phyloP scores from a whole-genome alignment of 345 rosid genomes.

The Syzygium jambos region DNA sequence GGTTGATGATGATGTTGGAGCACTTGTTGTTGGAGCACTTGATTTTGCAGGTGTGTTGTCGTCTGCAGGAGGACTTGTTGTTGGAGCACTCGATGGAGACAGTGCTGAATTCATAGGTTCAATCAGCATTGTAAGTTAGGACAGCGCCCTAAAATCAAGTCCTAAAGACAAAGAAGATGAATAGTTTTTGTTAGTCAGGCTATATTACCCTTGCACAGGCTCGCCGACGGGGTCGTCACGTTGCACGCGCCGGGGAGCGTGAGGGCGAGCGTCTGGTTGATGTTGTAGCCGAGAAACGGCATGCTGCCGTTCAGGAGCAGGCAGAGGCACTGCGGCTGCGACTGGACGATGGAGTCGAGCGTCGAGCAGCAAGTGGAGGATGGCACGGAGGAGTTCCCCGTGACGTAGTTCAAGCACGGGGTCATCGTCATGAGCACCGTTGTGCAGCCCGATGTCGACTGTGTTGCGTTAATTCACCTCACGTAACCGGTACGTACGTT shows the following conservation, averaged over 20 bases:
- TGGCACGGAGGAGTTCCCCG: slow-evolving; percentile 34
- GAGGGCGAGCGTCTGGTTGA: slow-evolving; percentile 26
- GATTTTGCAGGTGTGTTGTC: slow-evolving; percentile 8
- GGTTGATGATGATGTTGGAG: slow-evolving; percentile 5
- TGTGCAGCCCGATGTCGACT: slow-evolving; percentile 22
- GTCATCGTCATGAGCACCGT: slow-evolving; percentile 12
- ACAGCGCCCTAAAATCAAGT: background rate
- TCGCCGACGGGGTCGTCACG: slow-evolving; percentile 20
- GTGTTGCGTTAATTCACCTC: no score
- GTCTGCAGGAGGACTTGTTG: slow-evolving; percentile 4
- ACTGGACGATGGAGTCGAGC: slow-evolving; percentile 27
- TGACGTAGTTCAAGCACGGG: slow-evolving; percentile 31
- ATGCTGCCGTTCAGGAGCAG: slow-evolving; percentile 13
- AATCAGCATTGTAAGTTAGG: background rate
- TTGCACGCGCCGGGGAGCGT: slow-evolving; percentile 21
- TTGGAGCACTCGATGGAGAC: slow-evolving; percentile 14
- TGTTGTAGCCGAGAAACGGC: slow-evolving; percentile 7
- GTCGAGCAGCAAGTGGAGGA: slow-evolving; percentile 48
- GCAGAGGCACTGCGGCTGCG: slow-evolving; percentile 45
- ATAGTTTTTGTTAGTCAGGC: background rate
- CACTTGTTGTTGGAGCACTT: no score
- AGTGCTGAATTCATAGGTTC: background rate
- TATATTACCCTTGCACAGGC: background rate
- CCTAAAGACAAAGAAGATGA: background rate
- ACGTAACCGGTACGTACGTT: no score